These are phyloP conservation scores for Kingdonia uniflora DNA, from an alignment of 164 flowering plant genomes.

Conservation along the genomic window DNA sequence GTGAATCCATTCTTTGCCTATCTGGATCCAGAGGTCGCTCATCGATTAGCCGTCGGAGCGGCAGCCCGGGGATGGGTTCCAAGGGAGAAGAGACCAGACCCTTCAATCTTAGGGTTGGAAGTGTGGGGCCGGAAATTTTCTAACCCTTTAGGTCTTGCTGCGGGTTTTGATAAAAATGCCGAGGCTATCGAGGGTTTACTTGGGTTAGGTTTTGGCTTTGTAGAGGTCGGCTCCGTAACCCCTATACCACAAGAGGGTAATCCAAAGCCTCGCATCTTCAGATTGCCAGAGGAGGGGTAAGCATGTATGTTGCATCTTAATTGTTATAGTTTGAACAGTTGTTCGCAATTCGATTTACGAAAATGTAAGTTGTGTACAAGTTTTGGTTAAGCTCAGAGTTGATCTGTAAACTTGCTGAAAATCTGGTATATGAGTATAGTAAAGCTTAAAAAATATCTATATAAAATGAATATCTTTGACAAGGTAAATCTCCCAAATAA, in stretches of 20 bases:
- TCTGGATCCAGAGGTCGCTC: conserved; percentile 86
- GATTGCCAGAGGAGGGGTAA: conserved; percentile 81
- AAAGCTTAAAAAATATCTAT: too few relatives aligned
- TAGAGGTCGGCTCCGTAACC: conserved; percentile 97
- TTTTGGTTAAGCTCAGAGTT: too few relatives aligned
- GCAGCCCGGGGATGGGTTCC: conserved; percentile 98
- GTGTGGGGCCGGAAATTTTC: conserved; percentile 97
- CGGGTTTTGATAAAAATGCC: conserved; percentile 99
- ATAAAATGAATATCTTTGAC: too few relatives aligned
- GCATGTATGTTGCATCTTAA: conserved; percentile 19
- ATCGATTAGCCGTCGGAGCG: conserved; percentile 68
- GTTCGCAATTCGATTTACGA: too few relatives aligned
- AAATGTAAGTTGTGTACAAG: too few relatives aligned
- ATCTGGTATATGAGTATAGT: too few relatives aligned
- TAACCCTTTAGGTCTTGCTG: conserved; percentile 95
- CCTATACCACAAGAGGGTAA: conserved; percentile 98
- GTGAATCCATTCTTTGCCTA: conserved; percentile 97
- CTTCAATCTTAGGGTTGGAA: conserved; percentile 56
- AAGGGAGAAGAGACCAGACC: conserved; percentile 88
- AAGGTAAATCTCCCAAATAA: too few relatives aligned
- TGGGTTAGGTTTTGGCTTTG: conserved; percentile 92
- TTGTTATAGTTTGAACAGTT: neutral
- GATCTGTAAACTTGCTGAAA: too few relatives aligned
- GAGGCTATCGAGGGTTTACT: conserved; percentile 94
- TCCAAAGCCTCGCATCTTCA: conserved; percentile 91